Conservation (phyloP, 2,329 filamentous ascomycete species). For the Phaeosphaeria sp. region DNA sequence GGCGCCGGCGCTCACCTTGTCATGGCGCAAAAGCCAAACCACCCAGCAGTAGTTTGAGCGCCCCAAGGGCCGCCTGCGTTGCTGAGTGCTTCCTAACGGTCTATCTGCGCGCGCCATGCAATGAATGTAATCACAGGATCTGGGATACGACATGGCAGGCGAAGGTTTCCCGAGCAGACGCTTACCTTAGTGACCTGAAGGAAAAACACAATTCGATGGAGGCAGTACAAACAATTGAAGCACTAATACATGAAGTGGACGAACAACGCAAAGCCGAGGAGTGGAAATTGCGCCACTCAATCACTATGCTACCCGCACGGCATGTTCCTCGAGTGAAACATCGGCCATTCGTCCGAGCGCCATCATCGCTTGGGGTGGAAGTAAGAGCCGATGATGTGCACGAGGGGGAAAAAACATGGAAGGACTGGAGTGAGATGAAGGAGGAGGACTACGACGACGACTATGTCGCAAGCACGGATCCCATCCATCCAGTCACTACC, state of each 20-base stretch:
- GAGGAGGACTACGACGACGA: conserved; percentile 23
- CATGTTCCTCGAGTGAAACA: conserved; percentile 10
- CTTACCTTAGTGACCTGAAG: conserved; percentile 11
- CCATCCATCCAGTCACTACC: conserved; percentile 28
- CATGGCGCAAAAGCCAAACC: conserved; percentile 39
- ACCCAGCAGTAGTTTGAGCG: conserved; percentile 4
- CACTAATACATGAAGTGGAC: conserved; percentile 19
- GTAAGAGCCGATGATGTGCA: conserved; percentile 27
- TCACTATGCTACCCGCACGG: conserved; percentile 11
- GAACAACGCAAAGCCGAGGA: conserved; percentile 8
- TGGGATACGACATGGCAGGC: conserved; percentile 26
- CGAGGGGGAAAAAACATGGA: background rate
- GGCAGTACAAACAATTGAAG: conserved; percentile 4
- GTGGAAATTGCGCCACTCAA: conserved; percentile 20
- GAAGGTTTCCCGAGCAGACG: conserved; percentile 20
- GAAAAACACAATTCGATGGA: background rate
- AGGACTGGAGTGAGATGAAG: conserved; percentile 7
- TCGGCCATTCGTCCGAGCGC: background rate
- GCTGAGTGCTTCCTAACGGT: conserved; percentile 32
- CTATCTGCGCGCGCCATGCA: conserved; percentile 20
- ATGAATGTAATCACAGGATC: conserved; percentile 25
- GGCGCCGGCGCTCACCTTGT: conserved; percentile 41
- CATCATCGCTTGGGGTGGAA: conserved; percentile 24
- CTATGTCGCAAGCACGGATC: conserved; percentile 28
- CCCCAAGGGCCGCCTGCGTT: conserved; percentile 31